A percentile compares a stretch with the other conserved stretches of the same genome.
Evolutionary conservation across 2,329 filamentous ascomycete species (phyloP).

Genomic region (Biscogniauxia mediterranea): DNA sequence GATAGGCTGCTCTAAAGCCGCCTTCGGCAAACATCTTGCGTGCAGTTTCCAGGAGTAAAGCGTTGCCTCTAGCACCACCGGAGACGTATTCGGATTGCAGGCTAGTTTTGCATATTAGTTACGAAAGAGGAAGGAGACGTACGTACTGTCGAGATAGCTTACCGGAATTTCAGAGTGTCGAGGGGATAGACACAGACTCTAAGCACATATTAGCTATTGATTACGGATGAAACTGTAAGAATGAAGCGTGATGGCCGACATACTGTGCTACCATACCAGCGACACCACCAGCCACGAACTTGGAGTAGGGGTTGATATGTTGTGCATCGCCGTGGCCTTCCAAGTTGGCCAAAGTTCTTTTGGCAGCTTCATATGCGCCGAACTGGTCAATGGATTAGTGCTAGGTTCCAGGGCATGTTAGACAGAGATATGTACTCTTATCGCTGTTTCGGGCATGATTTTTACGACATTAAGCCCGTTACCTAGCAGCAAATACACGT

Average conservation of each 20-base stretch:
- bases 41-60: conserved; percentile 77
- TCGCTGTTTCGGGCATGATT: conserved; percentile 97
- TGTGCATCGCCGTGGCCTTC: conserved; percentile 85
- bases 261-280: conserved; percentile 93
- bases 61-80: conserved; percentile 79
- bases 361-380: conserved; percentile 93
- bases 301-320: conserved; percentile 77
- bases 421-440: conserved; percentile 56
- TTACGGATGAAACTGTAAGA: not conserved
- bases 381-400: conserved; percentile 51
- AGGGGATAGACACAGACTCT: conserved; percentile 92
- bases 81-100: conserved; percentile 94
- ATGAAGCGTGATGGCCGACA: conserved; percentile 32
- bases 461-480: conserved; percentile 97
- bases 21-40: conserved; percentile 81
- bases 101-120: conserved; percentile 49
- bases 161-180: conserved; percentile 74
- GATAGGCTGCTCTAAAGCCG: conserved; percentile 76
- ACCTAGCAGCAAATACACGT: conserved; percentile 50
- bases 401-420: not conserved
- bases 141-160: conserved; percentile 16
- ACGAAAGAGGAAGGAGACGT: conserved; percentile 1
- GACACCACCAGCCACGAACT: conserved; percentile 86
- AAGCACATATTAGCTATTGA: conserved; percentile 22
- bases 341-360: conserved; percentile 77